Conservation (phyloP, 768 basidiomycete species). For the Agaricus sinodeliciosus region DNA sequence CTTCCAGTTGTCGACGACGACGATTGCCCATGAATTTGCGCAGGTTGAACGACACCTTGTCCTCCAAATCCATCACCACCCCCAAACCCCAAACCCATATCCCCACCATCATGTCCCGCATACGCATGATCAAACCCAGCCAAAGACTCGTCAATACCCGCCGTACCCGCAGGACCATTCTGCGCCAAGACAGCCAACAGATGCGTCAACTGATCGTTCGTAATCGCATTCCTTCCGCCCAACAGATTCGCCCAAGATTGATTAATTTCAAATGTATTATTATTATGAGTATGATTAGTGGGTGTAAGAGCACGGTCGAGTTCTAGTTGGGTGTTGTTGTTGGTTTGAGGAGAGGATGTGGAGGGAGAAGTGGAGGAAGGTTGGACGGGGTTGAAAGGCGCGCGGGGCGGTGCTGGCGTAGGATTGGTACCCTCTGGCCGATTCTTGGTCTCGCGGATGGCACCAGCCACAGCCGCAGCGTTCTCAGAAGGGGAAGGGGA, state of each 20-base stretch:
- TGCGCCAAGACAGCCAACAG: slow-evolving; percentile 41
- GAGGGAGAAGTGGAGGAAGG: neutral
- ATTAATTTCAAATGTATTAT: slow-evolving; percentile 40
- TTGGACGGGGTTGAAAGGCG: no score
- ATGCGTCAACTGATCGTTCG: slow-evolving; percentile 41
- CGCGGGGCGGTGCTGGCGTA: neutral
- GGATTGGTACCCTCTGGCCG: neutral
- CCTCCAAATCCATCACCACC: neutral
- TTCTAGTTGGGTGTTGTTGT: slow-evolving; percentile 8
- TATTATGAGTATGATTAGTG: slow-evolving; percentile 19
- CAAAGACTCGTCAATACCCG: no score
- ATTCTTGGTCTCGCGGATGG: slow-evolving; percentile 13
- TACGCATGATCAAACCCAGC: no score
- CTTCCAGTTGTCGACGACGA: neutral
- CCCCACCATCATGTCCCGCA: slow-evolving; percentile 14
- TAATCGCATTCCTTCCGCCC: slow-evolving; percentile 25
- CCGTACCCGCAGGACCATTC: slow-evolving; percentile 8
- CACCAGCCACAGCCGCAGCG: slow-evolving; percentile 21
- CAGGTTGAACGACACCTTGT: neutral
- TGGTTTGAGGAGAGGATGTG: no score
- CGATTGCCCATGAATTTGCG: no score
- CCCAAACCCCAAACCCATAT: neutral
- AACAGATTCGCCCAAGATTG: no score
- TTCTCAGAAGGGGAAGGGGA: slow-evolving; percentile 29
- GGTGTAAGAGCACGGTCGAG: slow-evolving; percentile 21